These are phyloP conservation scores for Phellopilus nigrolimitatus DNA, from an alignment of 1,284 basidiomycete species.

Conservation along the genomic window DNA sequence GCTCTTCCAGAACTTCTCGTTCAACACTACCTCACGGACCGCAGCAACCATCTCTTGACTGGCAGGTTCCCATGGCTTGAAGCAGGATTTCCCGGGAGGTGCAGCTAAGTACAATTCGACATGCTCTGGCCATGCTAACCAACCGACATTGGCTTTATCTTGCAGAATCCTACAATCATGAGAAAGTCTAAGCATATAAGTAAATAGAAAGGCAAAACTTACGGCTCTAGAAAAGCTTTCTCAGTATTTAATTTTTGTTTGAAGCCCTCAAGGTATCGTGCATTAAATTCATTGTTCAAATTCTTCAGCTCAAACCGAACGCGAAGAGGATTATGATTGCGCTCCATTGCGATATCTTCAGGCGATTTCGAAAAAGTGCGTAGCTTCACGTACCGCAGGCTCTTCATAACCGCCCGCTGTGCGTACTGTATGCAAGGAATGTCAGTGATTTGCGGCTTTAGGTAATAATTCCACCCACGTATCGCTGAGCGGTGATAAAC, in stretches of 20 bases:
- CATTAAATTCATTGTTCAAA: slow-evolving; percentile 47
- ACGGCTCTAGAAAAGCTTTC: slow-evolving; percentile 38
- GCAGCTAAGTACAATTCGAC: slow-evolving; percentile 47
- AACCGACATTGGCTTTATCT: slow-evolving; percentile 55
- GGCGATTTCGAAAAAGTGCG: slow-evolving; percentile 60
- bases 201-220: slow-evolving; percentile 25
- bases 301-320: slow-evolving; percentile 49
- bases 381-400: slow-evolving; percentile 69
- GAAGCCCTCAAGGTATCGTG: slow-evolving; percentile 50
- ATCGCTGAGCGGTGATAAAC: too few species aligned
- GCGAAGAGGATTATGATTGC: slow-evolving; percentile 54
- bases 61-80: slow-evolving; percentile 51
- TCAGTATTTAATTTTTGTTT: slow-evolving; percentile 37
- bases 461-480: too few species aligned
- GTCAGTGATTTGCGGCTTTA: neutral
- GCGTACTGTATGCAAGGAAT: slow-evolving; percentile 46
- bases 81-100: slow-evolving; percentile 41
- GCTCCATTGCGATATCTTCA: slow-evolving; percentile 51
- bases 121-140: slow-evolving; percentile 52
- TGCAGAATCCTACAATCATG: slow-evolving; percentile 31
- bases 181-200: neutral
- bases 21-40: slow-evolving; percentile 41
- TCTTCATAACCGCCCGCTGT: slow-evolving; percentile 64
- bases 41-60: slow-evolving; percentile 43
- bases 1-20: slow-evolving; percentile 54